Evolutionary conservation across 2,329 filamentous ascomycete genomes (phyloP), one percentile per base, ranked within the genome.

Genomic region (Sarocladium brachiariae): DNA sequence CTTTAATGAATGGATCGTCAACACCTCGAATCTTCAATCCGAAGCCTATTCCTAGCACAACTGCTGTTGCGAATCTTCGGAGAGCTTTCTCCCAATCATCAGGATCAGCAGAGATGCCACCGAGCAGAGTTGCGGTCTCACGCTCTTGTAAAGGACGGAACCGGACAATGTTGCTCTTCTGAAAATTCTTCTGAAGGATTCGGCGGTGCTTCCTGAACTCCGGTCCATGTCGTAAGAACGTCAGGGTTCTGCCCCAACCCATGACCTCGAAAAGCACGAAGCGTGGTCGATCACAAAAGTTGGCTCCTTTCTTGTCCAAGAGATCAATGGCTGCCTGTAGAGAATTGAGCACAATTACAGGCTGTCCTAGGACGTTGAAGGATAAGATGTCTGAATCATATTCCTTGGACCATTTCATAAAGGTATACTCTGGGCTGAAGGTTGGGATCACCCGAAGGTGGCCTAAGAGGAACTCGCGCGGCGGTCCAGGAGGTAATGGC

Each of bases 201-300:
- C 64, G 66, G 30, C 73, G 68, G 53, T 75, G 73, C 51, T 70
- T 56, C n/a, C 65, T 63, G 55, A 72, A 75, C 25, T 58, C 58
- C n/a, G 66, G 59, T 0, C 70, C 70, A 64, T 66, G 71, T 51
- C 60, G 63, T 1, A 74, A 59, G 52, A 75, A 75, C 9, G 71
- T 72, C 24, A 75, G 59, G 1, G 73, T 74, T 35, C 67, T 66
- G 18, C 64, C 61, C 72, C 72, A 76, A 19, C 71, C 71, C 69
- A 73, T 72, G 27, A 67, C 60, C 47, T 70, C 63, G 45, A 69
- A 69, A 2, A 70, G 56, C 2, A 68, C 65, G 54, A 76, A 75
- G n/a, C 68, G 65, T 8, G 73, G 73, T 2, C 73, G 56, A 54
- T 73, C 69, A 27, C 61, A 63, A 54, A 72, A 75, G 52, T 72